Conservation (phyloP, 2,329 filamentous ascomycete genomes). For the Epichloe sp. region DNA sequence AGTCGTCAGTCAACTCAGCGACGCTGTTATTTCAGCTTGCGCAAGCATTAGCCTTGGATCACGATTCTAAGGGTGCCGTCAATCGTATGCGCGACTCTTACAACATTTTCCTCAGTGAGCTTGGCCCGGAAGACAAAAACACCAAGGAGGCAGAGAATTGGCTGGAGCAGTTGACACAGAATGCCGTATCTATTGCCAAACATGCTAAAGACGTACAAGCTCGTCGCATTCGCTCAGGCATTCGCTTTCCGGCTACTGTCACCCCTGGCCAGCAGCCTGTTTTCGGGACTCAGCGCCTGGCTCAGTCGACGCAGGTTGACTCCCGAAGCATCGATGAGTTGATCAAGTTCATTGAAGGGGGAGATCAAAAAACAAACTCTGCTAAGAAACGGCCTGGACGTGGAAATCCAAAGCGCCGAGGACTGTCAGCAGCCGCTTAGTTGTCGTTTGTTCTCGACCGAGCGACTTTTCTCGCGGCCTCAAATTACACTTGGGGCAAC, state of each 20-base stretch:
- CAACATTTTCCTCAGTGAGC: conserved; percentile 80
- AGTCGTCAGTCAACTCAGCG: conserved; percentile 81
- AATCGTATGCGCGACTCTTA: conserved; percentile 91
- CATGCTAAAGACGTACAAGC: conserved; percentile 78
- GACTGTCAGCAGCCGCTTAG: conserved; percentile 11
- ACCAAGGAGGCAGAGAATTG: conserved; percentile 96
- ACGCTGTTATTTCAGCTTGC: conserved; percentile 95
- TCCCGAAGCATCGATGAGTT: conserved; percentile 84
- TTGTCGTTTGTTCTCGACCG: background rate
- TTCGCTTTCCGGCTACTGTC: conserved; percentile 43
- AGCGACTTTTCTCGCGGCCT: background rate
- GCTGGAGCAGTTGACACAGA: conserved; percentile 92
- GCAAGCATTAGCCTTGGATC: conserved; percentile 88
- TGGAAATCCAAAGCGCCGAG: conserved; percentile 43
- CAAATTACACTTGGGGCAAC: background rate
- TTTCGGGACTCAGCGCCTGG: conserved; percentile 19
- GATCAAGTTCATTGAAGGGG: conserved; percentile 89
- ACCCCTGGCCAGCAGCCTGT: conserved; percentile 15
- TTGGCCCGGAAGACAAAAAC: conserved; percentile 87
- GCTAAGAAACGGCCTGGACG: conserved; percentile 43
- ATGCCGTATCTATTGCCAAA: conserved; percentile 87
- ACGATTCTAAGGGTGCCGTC: conserved; percentile 84
- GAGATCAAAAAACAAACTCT: conserved; percentile 36
- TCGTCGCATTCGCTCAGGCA: conserved; percentile 55
- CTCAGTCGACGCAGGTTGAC: conserved; percentile 38